Evolutionary conservation across 2,329 filamentous ascomycete genomes (phyloP), one percentile per base, ranked within the genome.

Genomic region (Akanthomyces uredinophilus): DNA sequence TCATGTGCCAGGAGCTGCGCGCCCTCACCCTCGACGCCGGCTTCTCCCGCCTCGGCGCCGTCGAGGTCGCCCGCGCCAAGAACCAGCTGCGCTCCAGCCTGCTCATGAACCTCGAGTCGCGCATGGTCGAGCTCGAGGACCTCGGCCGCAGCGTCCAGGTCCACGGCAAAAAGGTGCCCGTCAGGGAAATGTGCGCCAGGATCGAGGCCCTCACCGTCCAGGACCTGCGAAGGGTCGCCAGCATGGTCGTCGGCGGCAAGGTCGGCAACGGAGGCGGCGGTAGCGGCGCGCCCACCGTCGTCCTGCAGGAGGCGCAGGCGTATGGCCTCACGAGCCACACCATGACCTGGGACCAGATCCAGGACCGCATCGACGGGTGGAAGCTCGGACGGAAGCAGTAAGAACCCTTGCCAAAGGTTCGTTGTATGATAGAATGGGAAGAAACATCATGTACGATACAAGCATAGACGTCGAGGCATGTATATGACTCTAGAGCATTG

Each of bases 51-150:
- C 81, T 99, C 11, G 86, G 88, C 67, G 77, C 86, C 2, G 82
- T 80, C 41, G 95, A 99, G 77, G 94, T 99, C 63, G 86, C 87
- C 71, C 88, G 95, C 55, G 95, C 95, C 20, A 99, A 99, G 84
- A 99, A 99, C 75, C 95, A 99, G 79, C 86, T 99, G 18, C 87
- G 93, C 47, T 93, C 88, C 16, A 90, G 87, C 62, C 81, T 99
- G 46, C 83, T 99, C 55, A 99, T 99, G 95, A 99, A 99, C 77
- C 85, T 99, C 32, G 95, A 99, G 79, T 92, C 87, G 68, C 85
- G 95, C 64, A 97, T 99, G 92, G 92, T 99, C 11, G 95, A 98
- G 78, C 84, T 99, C 7, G 95, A 99, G 77, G 95, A 99, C 73
- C 83, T 99, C 0, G 95, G 95, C 24, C 81, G 95, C 65, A 94